Evolutionary conservation across 1,284 basidiomycete species (phyloP).

Genomic region (Ganoderma meredithae): DNA sequence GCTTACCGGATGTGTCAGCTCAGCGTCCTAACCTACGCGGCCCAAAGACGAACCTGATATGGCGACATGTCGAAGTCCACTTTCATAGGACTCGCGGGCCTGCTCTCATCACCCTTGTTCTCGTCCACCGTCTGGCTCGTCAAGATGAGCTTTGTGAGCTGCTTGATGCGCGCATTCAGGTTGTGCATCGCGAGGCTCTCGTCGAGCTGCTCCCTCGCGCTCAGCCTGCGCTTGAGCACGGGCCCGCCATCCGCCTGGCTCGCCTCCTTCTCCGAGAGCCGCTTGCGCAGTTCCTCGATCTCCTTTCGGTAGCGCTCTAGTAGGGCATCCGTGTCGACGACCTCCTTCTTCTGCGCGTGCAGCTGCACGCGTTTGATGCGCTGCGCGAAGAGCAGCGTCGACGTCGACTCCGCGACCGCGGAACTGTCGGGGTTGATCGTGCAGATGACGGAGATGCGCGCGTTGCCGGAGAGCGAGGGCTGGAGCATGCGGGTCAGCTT

Average conservation of each 20-base stretch:
- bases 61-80: conserved; percentile 87
- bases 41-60: conserved; percentile 64
- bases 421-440: conserved; percentile 87
- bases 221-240: conserved; percentile 63
- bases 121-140: conserved; percentile 85
- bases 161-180: conserved; percentile 81
- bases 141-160: conserved; percentile 87
- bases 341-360: conserved; percentile 91
- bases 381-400: conserved; percentile 89
- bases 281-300: conserved; percentile 83
- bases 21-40: not conserved
- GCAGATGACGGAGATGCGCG: conserved; percentile 95
- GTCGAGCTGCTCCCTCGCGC: conserved; percentile 80
- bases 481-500: conserved; percentile 95
- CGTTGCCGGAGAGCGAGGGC: conserved; percentile 93
- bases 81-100: conserved; percentile 82
- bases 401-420: conserved; percentile 83
- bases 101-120: conserved; percentile 67
- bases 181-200: conserved; percentile 83
- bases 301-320: conserved; percentile 92
- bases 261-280: conserved; percentile 71
- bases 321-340: conserved; percentile 91
- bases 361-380: conserved; percentile 88
- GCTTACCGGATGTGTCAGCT: conserved; percentile 45
- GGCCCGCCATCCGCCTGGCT: conserved; percentile 45